phyloP scores from a whole-genome alignment of 208 protist genomes.

The Trypanosomatidae sp. region DNA sequence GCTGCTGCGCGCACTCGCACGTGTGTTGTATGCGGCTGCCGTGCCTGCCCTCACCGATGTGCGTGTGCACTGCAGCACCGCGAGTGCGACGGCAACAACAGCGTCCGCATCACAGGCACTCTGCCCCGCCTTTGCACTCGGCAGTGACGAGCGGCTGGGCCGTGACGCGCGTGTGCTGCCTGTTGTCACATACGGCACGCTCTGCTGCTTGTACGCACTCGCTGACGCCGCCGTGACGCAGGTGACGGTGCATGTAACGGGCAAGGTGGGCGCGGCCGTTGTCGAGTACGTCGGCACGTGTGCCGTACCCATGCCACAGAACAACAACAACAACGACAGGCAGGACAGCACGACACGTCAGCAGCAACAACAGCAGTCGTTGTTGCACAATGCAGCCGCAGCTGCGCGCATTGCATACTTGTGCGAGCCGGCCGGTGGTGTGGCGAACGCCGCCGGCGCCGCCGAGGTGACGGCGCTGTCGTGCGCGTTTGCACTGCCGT shows the following conservation, averaged over 20 bases:
- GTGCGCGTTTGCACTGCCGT: too few species aligned
- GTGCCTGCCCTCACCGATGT: slow-evolving; percentile 45
- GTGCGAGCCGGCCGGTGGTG: too few species aligned
- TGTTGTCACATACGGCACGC: slow-evolving; percentile 16
- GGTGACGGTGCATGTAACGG: slow-evolving; percentile 6
- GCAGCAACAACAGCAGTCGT: too few species aligned
- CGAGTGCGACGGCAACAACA: slow-evolving; percentile 5
- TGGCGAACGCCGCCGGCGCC: too few species aligned
- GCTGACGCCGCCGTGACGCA: slow-evolving; percentile 7
- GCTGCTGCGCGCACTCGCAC: slow-evolving; percentile 12
- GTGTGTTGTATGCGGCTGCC: slow-evolving; percentile 13
- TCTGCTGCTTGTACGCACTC: slow-evolving; percentile 21
- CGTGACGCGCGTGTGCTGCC: slow-evolving; percentile 4
- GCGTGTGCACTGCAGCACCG: slow-evolving; percentile 5
- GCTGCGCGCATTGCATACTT: too few species aligned
- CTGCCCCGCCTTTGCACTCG: too few species aligned
- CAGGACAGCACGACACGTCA: too few species aligned
- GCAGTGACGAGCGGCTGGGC: slow-evolving; percentile 2
- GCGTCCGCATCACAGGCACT: too few species aligned
- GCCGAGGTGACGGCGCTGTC: too few species aligned
- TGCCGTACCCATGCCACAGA: too few species aligned
- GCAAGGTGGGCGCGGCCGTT: slow-evolving; percentile 20
- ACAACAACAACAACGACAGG: too few species aligned
- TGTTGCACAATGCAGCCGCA: too few species aligned
- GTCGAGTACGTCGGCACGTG: slow-evolving; percentile 45